phyloP scores from a whole-genome alignment of 441 rosid genomes.

The Populus tomentosa region DNA sequence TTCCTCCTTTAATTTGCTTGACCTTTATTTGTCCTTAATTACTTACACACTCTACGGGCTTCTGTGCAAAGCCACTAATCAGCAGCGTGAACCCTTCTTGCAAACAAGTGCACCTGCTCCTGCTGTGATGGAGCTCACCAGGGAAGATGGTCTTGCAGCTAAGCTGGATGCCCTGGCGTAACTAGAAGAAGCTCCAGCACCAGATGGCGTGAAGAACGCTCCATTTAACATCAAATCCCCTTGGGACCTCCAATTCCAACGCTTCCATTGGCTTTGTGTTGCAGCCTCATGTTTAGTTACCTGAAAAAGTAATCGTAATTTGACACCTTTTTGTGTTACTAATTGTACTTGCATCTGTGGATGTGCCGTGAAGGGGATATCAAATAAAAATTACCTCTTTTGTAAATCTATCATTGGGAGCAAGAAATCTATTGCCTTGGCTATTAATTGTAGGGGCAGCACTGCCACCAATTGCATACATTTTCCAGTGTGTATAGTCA shows the following conservation, averaged over 20 bases:
- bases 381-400: slow-evolving; percentile 35
- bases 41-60: neutral
- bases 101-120: slow-evolving; percentile 59
- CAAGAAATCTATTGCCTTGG: slow-evolving; percentile 62
- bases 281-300: slow-evolving; percentile 63
- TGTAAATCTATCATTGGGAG: slow-evolving; percentile 33
- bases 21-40: neutral
- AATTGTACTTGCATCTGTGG: neutral
- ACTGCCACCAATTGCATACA: slow-evolving; percentile 76
- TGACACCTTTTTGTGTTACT: no score
- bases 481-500: slow-evolving; percentile 67
- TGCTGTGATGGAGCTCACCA: slow-evolving; percentile 46
- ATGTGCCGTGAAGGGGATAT: neutral
- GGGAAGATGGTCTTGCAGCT: slow-evolving; percentile 53
- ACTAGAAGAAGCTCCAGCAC: slow-evolving; percentile 50
- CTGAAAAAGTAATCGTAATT: slow-evolving; percentile 17
- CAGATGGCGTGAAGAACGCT: slow-evolving; percentile 57
- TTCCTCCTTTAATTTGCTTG: neutral
- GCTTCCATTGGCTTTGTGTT: slow-evolving; percentile 39
- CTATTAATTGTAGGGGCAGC: slow-evolving; percentile 67
- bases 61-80: slow-evolving; percentile 9
- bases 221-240: slow-evolving; percentile 64
- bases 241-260: slow-evolving; percentile 72
- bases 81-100: slow-evolving; percentile 44
- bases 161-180: slow-evolving; percentile 69